Base-by-base conservation (phyloP, 805 yeast species). In the Wickerhamomyces ciferrii region DNA sequence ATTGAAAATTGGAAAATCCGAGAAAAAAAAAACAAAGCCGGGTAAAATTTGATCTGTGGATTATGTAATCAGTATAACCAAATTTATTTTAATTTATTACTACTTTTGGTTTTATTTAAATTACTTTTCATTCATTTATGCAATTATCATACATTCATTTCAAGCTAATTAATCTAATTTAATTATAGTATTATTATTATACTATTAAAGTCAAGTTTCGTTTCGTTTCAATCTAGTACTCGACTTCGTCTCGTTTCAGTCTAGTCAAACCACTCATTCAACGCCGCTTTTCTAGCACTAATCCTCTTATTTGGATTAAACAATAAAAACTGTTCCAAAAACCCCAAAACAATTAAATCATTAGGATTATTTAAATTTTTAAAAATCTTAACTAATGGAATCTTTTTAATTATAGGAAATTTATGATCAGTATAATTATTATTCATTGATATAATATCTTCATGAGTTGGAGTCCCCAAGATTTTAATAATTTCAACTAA, bases 401-500 rank as follows among this genome's bases (percentile, higher is more conserved):
- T 85, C 46, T 92, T 87, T 63, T 84, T 84, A 54, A 86, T 86
- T 50, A 78, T 79, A 10, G 99, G 98, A 74, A 92, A 92, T 62
- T 88, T 89, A 69, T 92, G 97, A 65, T 94, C 98, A 84, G 89
- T 87, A 69, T 92, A 94, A 66, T 89, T 91, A 44, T 97, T 96
- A 67, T 92, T 92, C 99, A 92, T 94, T 50, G 90, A 79, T 62
- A 83, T 79, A 55, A 92, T 92, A 67, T 92, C 96, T 42, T 90
- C 96, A 48, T 86, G 81, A 17, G 95, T 75, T 8, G 99, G 99
- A 1, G 99, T 92, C 15, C 99, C 99, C 61, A 94, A 74, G 23
- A 92, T 87, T 68, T 94, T 94, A 65, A 92, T 92, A 56, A 92
- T 92, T 67, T 92, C 99, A 18, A 92, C 98, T 58, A 92, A 77